These are phyloP conservation scores for Perilla frutescens DNA, from an alignment of 257 asterid genomes.

Conservation along the genomic window DNA sequence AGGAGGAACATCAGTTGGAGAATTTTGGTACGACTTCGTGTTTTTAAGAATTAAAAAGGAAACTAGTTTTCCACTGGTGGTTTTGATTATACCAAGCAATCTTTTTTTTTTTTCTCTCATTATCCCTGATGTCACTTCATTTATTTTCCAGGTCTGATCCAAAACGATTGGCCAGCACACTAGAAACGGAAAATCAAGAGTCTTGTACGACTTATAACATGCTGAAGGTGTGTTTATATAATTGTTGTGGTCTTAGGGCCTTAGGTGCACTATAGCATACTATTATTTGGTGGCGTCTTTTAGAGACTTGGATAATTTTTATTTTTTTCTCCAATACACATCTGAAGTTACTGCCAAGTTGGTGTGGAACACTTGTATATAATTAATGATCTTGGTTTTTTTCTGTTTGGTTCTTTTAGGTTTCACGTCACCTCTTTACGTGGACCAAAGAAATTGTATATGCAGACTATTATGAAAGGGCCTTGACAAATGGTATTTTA, in stretches of 20 bases:
- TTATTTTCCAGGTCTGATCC: slow-evolving; percentile 73
- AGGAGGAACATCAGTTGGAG: slow-evolving; percentile 88
- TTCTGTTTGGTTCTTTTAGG: slow-evolving; percentile 50
- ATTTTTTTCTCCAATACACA: not conserved
- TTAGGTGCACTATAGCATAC: not conserved
- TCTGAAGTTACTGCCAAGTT: not conserved
- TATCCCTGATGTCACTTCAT: not conserved
- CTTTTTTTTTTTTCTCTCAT: not conserved
- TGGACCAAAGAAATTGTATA: slow-evolving; percentile 88
- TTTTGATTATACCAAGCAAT: slow-evolving; percentile 16
- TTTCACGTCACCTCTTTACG: slow-evolving; percentile 81
- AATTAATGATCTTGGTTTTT: slow-evolving; percentile 15
- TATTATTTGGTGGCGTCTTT: slow-evolving; percentile 4
- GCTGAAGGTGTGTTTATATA: slow-evolving; percentile 63
- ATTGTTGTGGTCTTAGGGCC: not conserved
- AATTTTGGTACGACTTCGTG: slow-evolving; percentile 62
- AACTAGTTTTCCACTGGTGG: not conserved
- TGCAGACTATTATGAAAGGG: slow-evolving; percentile 93
- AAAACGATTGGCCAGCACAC: slow-evolving; percentile 67
- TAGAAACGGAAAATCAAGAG: slow-evolving; percentile 80
- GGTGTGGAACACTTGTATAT: not conserved
- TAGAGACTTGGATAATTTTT: not conserved
- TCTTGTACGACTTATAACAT: slow-evolving; percentile 96
- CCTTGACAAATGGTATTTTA: slow-evolving; percentile 85
- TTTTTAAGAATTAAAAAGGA: not conserved